Conservation (phyloP, 306 rosid species). For the Argentina anserina region DNA sequence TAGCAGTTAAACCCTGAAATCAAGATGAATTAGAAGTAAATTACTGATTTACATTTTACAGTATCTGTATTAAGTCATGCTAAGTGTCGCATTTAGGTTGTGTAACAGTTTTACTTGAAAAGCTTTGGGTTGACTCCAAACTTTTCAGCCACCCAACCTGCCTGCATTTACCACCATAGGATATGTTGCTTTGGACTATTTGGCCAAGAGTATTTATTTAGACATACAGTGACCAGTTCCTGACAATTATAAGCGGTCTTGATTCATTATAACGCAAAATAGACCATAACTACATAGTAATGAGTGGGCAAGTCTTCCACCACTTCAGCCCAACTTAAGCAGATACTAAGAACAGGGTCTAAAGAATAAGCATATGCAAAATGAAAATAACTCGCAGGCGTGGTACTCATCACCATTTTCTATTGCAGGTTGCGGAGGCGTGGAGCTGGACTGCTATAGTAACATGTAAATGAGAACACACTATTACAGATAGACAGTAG, state of each 20-base stretch:
- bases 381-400: neutral
- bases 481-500: neutral
- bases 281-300: neutral
- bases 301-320: neutral
- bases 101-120: neutral
- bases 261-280: neutral
- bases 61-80: neutral
- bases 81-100: neutral
- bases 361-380: neutral
- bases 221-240: neutral
- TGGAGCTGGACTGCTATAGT: neutral
- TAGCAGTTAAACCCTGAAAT: neutral
- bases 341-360: neutral
- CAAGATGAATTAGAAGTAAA: neutral
- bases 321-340: conserved; percentile 3
- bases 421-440: neutral
- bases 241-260: neutral
- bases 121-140: neutral
- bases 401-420: neutral
- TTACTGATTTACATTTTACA: neutral
- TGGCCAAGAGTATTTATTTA: neutral
- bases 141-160: neutral
- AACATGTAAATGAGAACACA: neutral
- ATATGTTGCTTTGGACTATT: neutral
- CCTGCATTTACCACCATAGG: neutral